phyloP scores from a whole-genome alignment of 768 basidiomycete species.

The Tephrocybe sp. region DNA sequence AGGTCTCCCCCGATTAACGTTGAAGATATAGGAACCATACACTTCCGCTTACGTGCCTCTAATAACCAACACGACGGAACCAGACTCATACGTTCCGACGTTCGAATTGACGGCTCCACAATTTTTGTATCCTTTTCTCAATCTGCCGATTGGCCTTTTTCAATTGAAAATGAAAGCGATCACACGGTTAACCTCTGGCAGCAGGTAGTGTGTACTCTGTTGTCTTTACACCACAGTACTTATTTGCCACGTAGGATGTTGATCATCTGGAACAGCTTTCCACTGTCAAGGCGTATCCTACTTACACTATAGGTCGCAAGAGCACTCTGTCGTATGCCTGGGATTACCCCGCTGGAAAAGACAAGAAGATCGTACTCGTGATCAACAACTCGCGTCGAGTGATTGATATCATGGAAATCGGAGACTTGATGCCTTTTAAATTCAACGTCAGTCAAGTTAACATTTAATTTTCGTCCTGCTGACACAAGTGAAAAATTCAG shows the following conservation, averaged over 20 bases:
- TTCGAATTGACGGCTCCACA: slow-evolving; percentile 80
- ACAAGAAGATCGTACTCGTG: slow-evolving; percentile 72
- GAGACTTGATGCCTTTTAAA: slow-evolving; percentile 85
- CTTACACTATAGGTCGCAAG: slow-evolving; percentile 58
- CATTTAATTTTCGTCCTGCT: neutral
- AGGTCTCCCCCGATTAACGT: slow-evolving; percentile 95
- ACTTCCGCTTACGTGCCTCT: slow-evolving; percentile 63
- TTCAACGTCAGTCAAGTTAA: slow-evolving; percentile 53
- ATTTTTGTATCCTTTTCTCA: slow-evolving; percentile 79
- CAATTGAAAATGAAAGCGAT: slow-evolving; percentile 86
- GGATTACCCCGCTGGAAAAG: slow-evolving; percentile 85
- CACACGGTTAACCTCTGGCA: slow-evolving; percentile 68
- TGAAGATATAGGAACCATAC: slow-evolving; percentile 82
- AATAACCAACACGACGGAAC: slow-evolving; percentile 29
- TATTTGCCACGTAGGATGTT: slow-evolving; percentile 35
- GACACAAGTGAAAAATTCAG: slow-evolving; percentile 27
- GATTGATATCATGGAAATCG: slow-evolving; percentile 95
- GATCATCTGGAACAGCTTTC: slow-evolving; percentile 32
- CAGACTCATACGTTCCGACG: slow-evolving; percentile 69
- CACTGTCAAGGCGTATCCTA: slow-evolving; percentile 36
- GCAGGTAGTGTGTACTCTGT: slow-evolving; percentile 45
- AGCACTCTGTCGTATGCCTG: slow-evolving; percentile 75
- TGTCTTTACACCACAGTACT: neutral
- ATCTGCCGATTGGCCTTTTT: slow-evolving; percentile 86
- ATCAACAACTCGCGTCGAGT: slow-evolving; percentile 59